Evolutionary conservation across 2,329 filamentous ascomycete genomes (phyloP).

Genomic region (Fusarium sp.): DNA sequence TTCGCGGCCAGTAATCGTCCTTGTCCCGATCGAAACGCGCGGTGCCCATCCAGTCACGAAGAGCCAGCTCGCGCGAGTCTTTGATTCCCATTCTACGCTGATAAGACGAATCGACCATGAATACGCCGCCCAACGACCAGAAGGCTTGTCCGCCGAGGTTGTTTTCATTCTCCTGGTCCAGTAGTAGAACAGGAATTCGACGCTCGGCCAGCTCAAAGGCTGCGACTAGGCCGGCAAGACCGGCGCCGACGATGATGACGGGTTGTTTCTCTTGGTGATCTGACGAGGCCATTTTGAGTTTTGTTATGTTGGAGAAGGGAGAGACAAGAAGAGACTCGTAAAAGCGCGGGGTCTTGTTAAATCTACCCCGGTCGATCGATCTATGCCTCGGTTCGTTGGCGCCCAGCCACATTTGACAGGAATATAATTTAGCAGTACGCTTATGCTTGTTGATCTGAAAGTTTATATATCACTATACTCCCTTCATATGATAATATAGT

Average conservation of each 20-base stretch:
- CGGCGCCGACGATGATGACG: constrained; percentile 66
- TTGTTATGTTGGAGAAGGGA: background rate
- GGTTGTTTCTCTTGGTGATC: constrained; percentile 36
- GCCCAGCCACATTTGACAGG: constrained; percentile 26
- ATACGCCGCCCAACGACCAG: constrained; percentile 70
- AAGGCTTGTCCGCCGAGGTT: constrained; percentile 70
- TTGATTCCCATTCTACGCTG: constrained; percentile 67
- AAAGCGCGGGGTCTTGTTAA: constrained; percentile 26
- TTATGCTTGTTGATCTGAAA: too few relatives aligned
- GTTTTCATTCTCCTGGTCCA: constrained; percentile 67
- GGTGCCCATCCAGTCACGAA: constrained; percentile 67
- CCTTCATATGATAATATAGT: too few relatives aligned
- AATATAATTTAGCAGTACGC: background rate
- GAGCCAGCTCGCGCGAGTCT: constrained; percentile 64
- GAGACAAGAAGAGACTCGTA: constrained; percentile 2
- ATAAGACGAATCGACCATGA: constrained; percentile 65
- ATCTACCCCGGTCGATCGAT: background rate
- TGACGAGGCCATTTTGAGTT: constrained; percentile 16
- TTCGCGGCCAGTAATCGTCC: constrained; percentile 66
- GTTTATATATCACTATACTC: too few relatives aligned
- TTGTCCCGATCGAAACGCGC: constrained; percentile 65
- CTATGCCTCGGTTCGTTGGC: constrained; percentile 19
- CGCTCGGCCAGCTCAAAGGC: constrained; percentile 64
- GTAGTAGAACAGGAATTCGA: constrained; percentile 58
- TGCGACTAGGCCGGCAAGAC: constrained; percentile 67